Conservation (phyloP, 768 basidiomycete genomes). For the Auriscalpium vulgare region DNA sequence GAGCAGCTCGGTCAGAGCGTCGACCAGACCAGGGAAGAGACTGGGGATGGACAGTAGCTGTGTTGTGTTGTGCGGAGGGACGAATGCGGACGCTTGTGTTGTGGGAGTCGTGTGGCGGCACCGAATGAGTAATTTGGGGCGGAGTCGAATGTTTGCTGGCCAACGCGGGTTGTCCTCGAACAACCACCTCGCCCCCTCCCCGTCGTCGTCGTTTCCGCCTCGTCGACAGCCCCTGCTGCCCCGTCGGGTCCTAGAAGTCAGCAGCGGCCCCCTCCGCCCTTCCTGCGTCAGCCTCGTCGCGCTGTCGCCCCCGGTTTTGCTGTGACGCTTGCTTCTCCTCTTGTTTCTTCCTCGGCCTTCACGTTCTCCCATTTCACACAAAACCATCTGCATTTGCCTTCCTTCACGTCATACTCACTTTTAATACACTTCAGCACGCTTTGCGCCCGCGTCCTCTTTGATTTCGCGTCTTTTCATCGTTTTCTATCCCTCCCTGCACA, state of each 20-base stretch:
- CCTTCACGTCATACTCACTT: background rate
- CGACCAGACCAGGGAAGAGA: background rate
- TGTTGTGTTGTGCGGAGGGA: background rate
- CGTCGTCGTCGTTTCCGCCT: slow-evolving; percentile 1
- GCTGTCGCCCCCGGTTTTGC: background rate
- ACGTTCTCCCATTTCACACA: background rate
- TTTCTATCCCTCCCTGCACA: background rate
- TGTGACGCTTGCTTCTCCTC: background rate
- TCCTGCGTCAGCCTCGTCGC: background rate
- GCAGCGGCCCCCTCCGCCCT: background rate
- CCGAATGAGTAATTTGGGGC: slow-evolving; percentile 9
- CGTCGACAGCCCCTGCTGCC: background rate
- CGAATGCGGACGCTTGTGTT: background rate
- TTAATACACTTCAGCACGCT: background rate
- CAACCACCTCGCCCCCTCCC: slow-evolving; percentile 11
- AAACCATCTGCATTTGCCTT: background rate
- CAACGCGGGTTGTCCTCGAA: slow-evolving; percentile 11
- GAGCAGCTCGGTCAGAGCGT: background rate
- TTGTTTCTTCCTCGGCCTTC: background rate
- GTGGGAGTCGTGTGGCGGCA: slow-evolving; percentile 1
- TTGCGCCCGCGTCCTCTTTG: background rate
- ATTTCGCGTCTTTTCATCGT: background rate
- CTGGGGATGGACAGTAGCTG: background rate
- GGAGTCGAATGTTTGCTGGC: slow-evolving; percentile 9
- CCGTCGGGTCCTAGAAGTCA: slow-evolving; percentile 4